Percentiles rank a stretch among this genome's conserved stretches.
Conservation (phyloP, 1,284 basidiomycete genomes). For the Heterobasidion occidentale region DNA sequence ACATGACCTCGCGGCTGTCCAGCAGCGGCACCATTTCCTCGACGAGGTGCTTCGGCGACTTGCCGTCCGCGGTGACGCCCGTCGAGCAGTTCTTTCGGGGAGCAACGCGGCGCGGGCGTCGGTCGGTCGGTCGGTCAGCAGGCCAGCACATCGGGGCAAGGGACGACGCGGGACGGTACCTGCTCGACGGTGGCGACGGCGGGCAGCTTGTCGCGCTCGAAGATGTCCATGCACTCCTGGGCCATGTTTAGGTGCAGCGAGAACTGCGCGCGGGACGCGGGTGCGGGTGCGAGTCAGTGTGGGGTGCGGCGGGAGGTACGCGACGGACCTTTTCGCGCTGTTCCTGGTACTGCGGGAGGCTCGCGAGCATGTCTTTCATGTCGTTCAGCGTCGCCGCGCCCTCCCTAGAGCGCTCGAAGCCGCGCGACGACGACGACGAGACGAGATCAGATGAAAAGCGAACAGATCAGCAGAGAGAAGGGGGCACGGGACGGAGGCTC, state of each 20-base stretch:
- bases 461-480: too few species aligned
- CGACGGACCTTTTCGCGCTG: conserved; percentile 82
- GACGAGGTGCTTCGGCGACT: conserved; percentile 85
- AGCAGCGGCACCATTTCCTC: conserved; percentile 98
- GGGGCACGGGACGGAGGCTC: too few species aligned
- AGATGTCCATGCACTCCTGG: conserved; percentile 92
- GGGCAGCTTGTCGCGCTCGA: conserved; percentile 84
- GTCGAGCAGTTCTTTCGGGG: conserved; percentile 77
- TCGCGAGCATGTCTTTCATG: conserved; percentile 99
- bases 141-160: too few species aligned
- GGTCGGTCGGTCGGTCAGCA: too few species aligned
- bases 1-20: conserved; percentile 82
- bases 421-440: background rate
- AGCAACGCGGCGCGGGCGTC: too few species aligned
- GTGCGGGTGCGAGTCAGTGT: too few species aligned
- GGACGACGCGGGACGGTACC: conserved; percentile 32
- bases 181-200: conserved; percentile 92
- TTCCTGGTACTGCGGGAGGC: conserved; percentile 91
- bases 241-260: conserved; percentile 97
- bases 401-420: conserved; percentile 32
- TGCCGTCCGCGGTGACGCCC: conserved; percentile 82
- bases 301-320: too few species aligned
- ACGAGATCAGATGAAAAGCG: background rate
- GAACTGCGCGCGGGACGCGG: conserved; percentile 74
- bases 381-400: conserved; percentile 89